These are phyloP conservation scores for Vitis rupestris DNA, from an alignment of 164 flowering plant species.

Conservation along the genomic window DNA sequence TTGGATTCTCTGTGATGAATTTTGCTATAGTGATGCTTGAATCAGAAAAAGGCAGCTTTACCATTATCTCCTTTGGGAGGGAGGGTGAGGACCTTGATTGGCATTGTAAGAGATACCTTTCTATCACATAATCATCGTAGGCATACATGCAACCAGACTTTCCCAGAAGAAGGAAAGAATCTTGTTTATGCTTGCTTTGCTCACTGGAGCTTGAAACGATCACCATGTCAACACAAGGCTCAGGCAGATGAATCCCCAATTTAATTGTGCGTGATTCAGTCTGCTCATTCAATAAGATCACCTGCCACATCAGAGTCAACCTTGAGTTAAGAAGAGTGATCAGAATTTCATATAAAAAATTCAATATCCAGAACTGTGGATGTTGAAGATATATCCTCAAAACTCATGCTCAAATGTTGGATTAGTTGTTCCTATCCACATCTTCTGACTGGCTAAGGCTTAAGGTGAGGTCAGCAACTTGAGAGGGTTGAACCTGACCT, in stretches of 20 bases:
- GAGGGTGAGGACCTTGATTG: slow-evolving; percentile 72
- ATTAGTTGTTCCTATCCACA: neutral
- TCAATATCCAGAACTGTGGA: neutral
- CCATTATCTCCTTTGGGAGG: slow-evolving; percentile 65
- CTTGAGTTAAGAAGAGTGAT: neutral
- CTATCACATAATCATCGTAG: slow-evolving; percentile 68
- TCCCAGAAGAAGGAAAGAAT: slow-evolving; percentile 55
- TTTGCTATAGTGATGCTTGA: slow-evolving; percentile 62
- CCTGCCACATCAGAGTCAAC: slow-evolving; percentile 38
- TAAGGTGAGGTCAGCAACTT: neutral
- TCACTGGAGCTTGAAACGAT: slow-evolving; percentile 47
- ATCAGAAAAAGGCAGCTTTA: slow-evolving; percentile 68
- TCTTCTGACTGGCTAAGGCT: neutral
- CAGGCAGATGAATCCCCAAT: slow-evolving; percentile 62
- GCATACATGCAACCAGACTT: slow-evolving; percentile 63
- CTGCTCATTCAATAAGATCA: slow-evolving; percentile 68
- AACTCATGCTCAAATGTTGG: neutral
- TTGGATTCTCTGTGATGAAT: slow-evolving; percentile 40
- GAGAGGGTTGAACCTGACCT: neutral
- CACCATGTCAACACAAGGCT: slow-evolving; percentile 71
- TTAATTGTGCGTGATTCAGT: slow-evolving; percentile 77
- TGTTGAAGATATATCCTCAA: neutral
- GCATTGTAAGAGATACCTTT: slow-evolving; percentile 67
- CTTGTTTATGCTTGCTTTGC: slow-evolving; percentile 56
- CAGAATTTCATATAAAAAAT: slow-evolving; percentile 1